A percentile compares a stretch with the other conserved stretches of the same genome.
Evolutionary conservation across 805 yeast genomes (phyloP).

Genomic region (Monosporozyma unispora): DNA sequence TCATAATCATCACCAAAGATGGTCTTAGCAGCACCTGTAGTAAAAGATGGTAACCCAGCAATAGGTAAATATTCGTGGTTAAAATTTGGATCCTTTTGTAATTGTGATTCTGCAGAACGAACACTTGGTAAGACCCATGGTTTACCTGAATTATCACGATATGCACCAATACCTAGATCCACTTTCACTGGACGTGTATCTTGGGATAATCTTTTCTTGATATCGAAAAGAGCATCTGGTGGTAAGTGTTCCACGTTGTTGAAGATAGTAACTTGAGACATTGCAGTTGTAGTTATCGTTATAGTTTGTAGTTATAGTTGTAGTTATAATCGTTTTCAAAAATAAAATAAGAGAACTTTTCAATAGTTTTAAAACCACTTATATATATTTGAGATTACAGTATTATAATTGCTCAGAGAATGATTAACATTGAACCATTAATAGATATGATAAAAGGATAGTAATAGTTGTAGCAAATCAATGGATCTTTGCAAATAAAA

Average conservation of each 20-base stretch:
- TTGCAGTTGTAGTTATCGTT: neutral
- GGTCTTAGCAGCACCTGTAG: constrained; percentile 61
- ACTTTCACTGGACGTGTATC: constrained; percentile 62
- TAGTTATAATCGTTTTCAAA: neutral
- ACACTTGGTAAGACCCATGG: constrained; percentile 86
- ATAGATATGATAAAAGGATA: too few species aligned
- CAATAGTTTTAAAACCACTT: neutral
- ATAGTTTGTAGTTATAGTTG: neutral
- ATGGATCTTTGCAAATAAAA: too few species aligned
- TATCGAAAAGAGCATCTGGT: constrained; percentile 79
- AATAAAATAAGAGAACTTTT: neutral
- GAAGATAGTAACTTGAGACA: constrained; percentile 21
- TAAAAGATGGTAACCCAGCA: constrained; percentile 61
- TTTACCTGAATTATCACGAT: constrained; percentile 77
- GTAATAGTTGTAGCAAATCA: too few species aligned
- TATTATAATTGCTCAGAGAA: too few species aligned
- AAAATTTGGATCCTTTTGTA: constrained; percentile 49
- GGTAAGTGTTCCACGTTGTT: constrained; percentile 56
- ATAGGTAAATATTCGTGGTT: constrained; percentile 89
- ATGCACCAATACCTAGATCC: constrained; percentile 90
- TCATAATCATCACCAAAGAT: constrained; percentile 56
- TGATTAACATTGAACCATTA: too few species aligned
- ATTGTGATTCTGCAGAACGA: constrained; percentile 52
- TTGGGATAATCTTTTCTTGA: constrained; percentile 54
- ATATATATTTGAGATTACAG: neutral